Base-by-base conservation (phyloP, 2,329 filamentous ascomycete species). In the Tolypocladium sp. region DNA sequence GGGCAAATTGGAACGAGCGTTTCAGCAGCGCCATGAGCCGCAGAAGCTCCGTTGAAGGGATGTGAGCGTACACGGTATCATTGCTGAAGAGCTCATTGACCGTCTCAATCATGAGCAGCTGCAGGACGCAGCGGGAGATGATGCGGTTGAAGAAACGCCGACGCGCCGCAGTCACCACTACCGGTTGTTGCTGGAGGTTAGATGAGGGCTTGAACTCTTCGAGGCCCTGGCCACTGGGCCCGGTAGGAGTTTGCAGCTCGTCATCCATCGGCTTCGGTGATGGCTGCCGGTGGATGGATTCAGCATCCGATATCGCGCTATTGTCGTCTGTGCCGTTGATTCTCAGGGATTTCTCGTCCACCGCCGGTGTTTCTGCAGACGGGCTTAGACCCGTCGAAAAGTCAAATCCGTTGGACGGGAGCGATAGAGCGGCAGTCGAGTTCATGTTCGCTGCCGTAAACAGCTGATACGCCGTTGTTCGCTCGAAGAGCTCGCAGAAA, bases 61-160 rank as follows among this genome's bases (percentile, higher is more conserved):
- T 99, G 71, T 96, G 87, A 7, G 87, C 82, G 71, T 99, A 99
- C 20, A 99, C 95, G 1, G 90, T 85, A 70, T 97, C 92, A 73
- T 97, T 99, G 66, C 92, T 95, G 78, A 99, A 99, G 55, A 99
- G 85, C 74, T 99, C 95, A 69, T 96, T 95, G 49, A 99, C 95
- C 0, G 95, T 99, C 74, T 99, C 95, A 67, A 99, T 99, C 92
- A 99, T 99, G 63, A 99, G 85, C 2, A 99, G 84, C 73, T 99
- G 95, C 10, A 99, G 80, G 4, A 99, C 95, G 71, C 94, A 99
- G 65, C 95, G 93, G 17, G 93, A 97, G 74, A 99, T 99, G 73
- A 99, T 99, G 66, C 93, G 90, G 76, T 99, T 99, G 82, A 99
- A 99, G 79, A 97, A 97, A 57, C 92, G 89, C 41, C 94, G 86